These are phyloP conservation scores for Zychaea mexicana DNA, from an alignment of 371 early-diverging fungal genomes.

Conservation along the genomic window DNA sequence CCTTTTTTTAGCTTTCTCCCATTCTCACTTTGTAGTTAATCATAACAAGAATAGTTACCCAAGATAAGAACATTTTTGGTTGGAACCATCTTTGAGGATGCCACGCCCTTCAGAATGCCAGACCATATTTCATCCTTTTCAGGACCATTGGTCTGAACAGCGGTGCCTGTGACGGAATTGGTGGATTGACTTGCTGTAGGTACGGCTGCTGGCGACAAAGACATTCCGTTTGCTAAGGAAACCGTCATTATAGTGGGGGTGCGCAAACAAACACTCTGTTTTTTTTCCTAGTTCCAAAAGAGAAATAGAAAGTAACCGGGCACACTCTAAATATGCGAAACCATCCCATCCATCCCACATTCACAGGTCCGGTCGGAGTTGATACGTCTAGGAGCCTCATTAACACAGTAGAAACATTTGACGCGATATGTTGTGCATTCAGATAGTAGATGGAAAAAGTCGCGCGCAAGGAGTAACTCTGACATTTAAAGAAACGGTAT, in stretches of 20 bases:
- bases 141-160: conserved; percentile 22
- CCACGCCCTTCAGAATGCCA: conserved; percentile 71
- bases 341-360: no score
- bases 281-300: not conserved
- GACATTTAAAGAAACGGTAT: no score
- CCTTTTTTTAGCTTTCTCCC: no score
- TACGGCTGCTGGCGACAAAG: conserved; percentile 10
- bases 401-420: no score
- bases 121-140: conserved; percentile 78
- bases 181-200: conserved; percentile 13
- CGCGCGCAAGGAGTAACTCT: no score
- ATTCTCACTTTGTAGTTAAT: no score
- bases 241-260: not conserved
- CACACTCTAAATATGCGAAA: no score
- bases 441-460: no score
- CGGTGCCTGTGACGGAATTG: conserved; percentile 15
- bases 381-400: no score
- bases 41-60: conserved; percentile 36
- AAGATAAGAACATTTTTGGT: conserved; percentile 74
- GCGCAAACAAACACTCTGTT: not conserved
- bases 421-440: no score
- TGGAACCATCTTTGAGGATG: conserved; percentile 72
- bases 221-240: not conserved
- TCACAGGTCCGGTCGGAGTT: no score
- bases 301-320: no score